Evolutionary conservation across 208 protist genomes (phyloP).

Genomic region (Leptomonas seymouri): DNA sequence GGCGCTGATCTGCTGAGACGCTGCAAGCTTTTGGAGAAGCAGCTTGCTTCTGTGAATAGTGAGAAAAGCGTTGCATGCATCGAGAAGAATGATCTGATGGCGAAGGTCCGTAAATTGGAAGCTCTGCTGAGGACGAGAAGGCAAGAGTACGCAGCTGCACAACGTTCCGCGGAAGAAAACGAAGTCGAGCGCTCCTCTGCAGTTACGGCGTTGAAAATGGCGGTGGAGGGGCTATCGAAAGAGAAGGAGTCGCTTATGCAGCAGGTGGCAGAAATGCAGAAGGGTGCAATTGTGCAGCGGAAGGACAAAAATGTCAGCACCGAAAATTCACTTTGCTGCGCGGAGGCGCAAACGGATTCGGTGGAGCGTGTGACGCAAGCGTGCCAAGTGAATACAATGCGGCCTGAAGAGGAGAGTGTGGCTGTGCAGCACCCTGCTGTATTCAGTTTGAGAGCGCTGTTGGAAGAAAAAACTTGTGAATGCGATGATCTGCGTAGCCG

Average conservation of each 20-base stretch:
- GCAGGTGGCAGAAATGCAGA: not conserved
- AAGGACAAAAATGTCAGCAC: not conserved
- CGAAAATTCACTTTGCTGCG: not conserved
- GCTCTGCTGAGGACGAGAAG: slow-evolving; percentile 46
- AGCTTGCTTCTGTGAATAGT: slow-evolving; percentile 64
- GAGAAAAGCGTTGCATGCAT: slow-evolving; percentile 63
- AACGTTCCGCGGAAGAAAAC: slow-evolving; percentile 23
- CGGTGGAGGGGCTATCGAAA: slow-evolving; percentile 20
- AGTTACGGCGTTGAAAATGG: slow-evolving; percentile 27
- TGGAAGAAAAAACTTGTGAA: slow-evolving; percentile 74
- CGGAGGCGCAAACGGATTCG: slow-evolving; percentile 24
- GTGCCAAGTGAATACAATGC: slow-evolving; percentile 24
- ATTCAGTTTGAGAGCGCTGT: slow-evolving; percentile 14
- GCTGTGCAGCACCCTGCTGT: not conserved
- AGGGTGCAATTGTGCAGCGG: slow-evolving; percentile 1
- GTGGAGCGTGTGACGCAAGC: slow-evolving; percentile 7
- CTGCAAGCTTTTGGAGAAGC: slow-evolving; percentile 68
- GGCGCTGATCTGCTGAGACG: slow-evolving; percentile 49
- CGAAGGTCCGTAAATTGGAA: slow-evolving; percentile 62
- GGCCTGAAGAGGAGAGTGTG: not conserved
- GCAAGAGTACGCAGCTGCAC: slow-evolving; percentile 35
- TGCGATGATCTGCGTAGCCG: slow-evolving; percentile 60
- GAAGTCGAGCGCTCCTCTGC: slow-evolving; percentile 14
- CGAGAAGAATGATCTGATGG: slow-evolving; percentile 60
- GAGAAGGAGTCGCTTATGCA: slow-evolving; percentile 12